A percentile compares a stretch with the other conserved stretches of the same genome.
Conservation (phyloP, 768 basidiomycete species). For the Cubamyces sp. region DNA sequence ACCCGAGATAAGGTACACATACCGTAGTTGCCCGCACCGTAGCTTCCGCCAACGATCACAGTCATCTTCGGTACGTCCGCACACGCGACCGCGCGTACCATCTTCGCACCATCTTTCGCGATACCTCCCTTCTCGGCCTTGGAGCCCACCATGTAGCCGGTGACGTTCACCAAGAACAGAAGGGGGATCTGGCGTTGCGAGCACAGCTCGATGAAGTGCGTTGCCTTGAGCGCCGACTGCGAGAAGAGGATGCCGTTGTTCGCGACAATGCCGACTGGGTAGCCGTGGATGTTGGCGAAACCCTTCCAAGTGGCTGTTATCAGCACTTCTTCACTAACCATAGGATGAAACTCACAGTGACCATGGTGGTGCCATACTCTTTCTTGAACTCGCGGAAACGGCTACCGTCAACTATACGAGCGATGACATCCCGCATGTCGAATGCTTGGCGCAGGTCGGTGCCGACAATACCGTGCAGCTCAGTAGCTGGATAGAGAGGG, state of each 20-base stretch:
- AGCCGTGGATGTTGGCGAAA: conserved; percentile 88
- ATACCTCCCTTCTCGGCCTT: conserved; percentile 95
- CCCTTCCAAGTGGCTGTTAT: conserved; percentile 49
- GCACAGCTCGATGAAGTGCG: conserved; percentile 94
- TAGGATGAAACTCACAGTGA: conserved; percentile 61
- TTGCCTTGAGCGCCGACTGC: conserved; percentile 90
- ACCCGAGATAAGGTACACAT: conserved; percentile 27
- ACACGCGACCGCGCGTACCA: conserved; percentile 94
- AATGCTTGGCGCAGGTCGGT: conserved; percentile 87
- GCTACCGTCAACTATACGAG: conserved; percentile 89
- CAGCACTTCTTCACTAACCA: background rate
- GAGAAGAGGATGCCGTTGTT: conserved; percentile 97
- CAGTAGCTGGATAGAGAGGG: conserved; percentile 78
- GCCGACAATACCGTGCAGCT: conserved; percentile 90
- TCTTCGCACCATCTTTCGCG: conserved; percentile 95
- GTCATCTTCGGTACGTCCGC: conserved; percentile 95
- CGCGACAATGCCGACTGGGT: conserved; percentile 88
- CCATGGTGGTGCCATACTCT: conserved; percentile 89
- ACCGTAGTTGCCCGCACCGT: conserved; percentile 97
- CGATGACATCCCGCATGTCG: conserved; percentile 94
- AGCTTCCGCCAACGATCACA: conserved; percentile 90
- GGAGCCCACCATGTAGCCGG: conserved; percentile 97
- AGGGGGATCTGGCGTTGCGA: conserved; percentile 89
- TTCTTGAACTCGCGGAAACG: conserved; percentile 95
- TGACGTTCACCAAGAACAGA: conserved; percentile 95